Conservation (phyloP, 768 basidiomycete species). For the Mycena maculata region DNA sequence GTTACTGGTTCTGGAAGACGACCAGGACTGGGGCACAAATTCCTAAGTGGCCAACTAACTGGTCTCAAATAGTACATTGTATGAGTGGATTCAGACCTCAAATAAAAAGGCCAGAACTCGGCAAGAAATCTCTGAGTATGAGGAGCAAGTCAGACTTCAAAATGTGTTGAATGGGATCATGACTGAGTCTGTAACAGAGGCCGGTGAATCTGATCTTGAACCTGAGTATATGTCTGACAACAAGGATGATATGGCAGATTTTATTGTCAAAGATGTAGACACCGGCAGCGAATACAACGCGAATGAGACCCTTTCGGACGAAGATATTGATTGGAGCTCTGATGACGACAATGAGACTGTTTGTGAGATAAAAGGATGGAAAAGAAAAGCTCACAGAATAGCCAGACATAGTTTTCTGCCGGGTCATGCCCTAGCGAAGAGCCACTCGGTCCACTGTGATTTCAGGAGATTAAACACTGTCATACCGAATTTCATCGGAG, state of each 20-base stretch:
- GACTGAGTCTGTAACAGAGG: neutral
- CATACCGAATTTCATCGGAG: constrained; percentile 44
- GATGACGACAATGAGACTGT: neutral
- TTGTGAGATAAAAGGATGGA: neutral
- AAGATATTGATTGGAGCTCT: neutral
- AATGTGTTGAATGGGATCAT: neutral
- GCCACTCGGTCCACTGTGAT: constrained; percentile 3
- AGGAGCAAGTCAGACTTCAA: neutral
- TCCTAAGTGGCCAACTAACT: too few species aligned
- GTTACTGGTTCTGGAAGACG: too few species aligned
- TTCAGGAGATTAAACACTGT: neutral
- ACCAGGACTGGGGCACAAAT: too few species aligned
- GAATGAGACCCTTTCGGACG: neutral
- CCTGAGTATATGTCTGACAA: neutral
- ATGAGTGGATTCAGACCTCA: neutral
- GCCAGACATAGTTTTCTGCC: neutral
- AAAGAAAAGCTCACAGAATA: neutral
- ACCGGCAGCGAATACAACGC: neutral
- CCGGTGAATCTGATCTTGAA: neutral
- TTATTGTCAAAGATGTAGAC: neutral
- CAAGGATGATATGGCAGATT: neutral
- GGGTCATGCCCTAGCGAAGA: neutral
- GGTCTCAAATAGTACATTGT: too few species aligned
- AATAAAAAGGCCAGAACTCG: neutral
- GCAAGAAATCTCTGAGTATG: neutral